A percentile compares a stretch with the other conserved stretches of the same genome.
These are phyloP conservation scores for Ceratocystis colombiana DNA, from an alignment of 2,329 filamentous ascomycete species.

Conservation along the genomic window DNA sequence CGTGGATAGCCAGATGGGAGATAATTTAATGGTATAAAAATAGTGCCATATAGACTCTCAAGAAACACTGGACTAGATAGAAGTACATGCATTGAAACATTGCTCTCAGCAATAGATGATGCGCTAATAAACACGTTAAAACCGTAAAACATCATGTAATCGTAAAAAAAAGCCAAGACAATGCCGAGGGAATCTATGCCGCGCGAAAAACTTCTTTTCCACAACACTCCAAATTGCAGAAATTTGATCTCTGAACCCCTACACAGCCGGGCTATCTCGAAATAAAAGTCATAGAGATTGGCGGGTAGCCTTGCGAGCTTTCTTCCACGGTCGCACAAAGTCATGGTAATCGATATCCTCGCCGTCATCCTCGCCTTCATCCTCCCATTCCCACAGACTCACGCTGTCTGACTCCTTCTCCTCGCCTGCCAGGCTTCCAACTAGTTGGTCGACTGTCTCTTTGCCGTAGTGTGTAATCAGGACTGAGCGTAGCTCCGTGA, in stretches of 20 bases:
- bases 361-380: slow-evolving; percentile 20
- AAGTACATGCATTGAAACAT: neutral
- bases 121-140: slow-evolving; percentile 4
- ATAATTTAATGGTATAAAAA: slow-evolving; percentile 36
- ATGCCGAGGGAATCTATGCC: slow-evolving; percentile 4
- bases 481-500: slow-evolving; percentile 16
- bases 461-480: slow-evolving; percentile 23
- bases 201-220: neutral
- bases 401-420: slow-evolving; percentile 14
- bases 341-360: slow-evolving; percentile 25
- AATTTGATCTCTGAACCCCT: neutral
- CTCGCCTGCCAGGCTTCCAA: neutral
- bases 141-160: slow-evolving; percentile 7
- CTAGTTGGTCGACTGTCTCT: slow-evolving; percentile 19
- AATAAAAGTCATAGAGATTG: neutral
- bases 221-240: neutral
- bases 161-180: slow-evolving; percentile 13
- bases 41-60: neutral
- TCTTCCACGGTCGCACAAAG: slow-evolving; percentile 26
- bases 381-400: slow-evolving; percentile 25
- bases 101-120: neutral
- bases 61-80: neutral
- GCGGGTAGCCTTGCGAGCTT: slow-evolving; percentile 18
- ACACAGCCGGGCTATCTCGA: neutral
- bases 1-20: slow-evolving; percentile 72